Conservation (phyloP, 306 rosid genomes). For the Parietaria judaica region DNA sequence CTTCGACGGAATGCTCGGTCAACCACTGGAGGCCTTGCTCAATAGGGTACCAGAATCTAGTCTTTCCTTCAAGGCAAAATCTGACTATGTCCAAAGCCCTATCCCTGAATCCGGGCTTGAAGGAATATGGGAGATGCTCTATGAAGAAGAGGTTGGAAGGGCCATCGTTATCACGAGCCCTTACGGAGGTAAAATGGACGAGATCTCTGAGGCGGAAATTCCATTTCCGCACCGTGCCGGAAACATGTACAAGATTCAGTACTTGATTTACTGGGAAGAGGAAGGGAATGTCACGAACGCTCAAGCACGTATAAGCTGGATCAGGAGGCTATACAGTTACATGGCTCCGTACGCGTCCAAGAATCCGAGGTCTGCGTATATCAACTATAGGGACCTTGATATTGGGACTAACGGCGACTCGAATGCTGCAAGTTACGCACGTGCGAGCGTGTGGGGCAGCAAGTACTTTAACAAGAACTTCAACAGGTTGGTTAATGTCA, state of each 20-base stretch:
- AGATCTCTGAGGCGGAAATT: conserved; percentile 37
- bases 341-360: conserved; percentile 55
- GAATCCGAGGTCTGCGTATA: conserved; percentile 63
- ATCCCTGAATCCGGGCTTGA: conserved; percentile 40
- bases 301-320: conserved; percentile 36
- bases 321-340: conserved; percentile 43
- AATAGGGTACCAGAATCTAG: conserved; percentile 28
- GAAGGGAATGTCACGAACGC: conserved; percentile 16
- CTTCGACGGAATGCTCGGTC: conserved; percentile 32
- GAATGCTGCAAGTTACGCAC: conserved; percentile 8
- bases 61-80: conserved; percentile 60
- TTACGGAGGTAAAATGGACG: conserved; percentile 58
- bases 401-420: conserved; percentile 7
- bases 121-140: conserved; percentile 50
- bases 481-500: conserved; percentile 48
- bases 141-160: conserved; percentile 35
- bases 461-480: conserved; percentile 69
- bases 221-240: conserved; percentile 74
- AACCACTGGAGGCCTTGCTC: conserved; percentile 44
- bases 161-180: conserved; percentile 52
- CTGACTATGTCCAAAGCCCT: conserved; percentile 50
- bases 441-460: conserved; percentile 41
- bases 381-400: conserved; percentile 70
- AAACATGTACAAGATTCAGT: conserved; percentile 50
- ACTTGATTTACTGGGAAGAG: conserved; percentile 32